phyloP scores from a whole-genome alignment of 495 filamentous ascomycete genomes.

The Tuber melanosporum region DNA sequence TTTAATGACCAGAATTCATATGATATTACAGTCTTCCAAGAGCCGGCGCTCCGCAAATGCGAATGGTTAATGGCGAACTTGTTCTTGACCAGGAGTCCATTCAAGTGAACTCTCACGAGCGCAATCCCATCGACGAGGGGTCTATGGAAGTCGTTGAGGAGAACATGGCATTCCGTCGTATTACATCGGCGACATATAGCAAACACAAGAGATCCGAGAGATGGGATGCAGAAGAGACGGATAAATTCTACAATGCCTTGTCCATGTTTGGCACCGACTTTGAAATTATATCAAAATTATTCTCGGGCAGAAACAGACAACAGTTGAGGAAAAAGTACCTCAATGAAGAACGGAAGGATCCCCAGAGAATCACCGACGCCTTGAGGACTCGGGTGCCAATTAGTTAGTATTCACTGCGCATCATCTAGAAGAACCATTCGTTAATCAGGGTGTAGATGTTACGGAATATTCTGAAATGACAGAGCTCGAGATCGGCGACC shows the following conservation, averaged over 20 bases:
- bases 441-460: constrained; percentile 58
- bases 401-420: constrained; percentile 18
- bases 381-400: constrained; percentile 45
- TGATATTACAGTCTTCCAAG: background rate
- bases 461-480: constrained; percentile 60
- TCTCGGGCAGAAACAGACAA: constrained; percentile 64
- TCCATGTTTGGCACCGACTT: constrained; percentile 92
- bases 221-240: constrained; percentile 72
- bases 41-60: constrained; percentile 52
- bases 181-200: constrained; percentile 67
- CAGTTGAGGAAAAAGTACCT: constrained; percentile 90
- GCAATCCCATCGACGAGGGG: constrained; percentile 53
- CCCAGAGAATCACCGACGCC: constrained; percentile 60
- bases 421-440: background rate
- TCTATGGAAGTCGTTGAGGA: constrained; percentile 66
- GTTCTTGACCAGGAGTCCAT: constrained; percentile 70
- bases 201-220: constrained; percentile 62
- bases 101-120: constrained; percentile 70
- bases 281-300: constrained; percentile 75
- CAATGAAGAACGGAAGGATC: constrained; percentile 76
- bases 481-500: constrained; percentile 45
- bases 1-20: background rate
- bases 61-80: constrained; percentile 77
- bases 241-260: constrained; percentile 76
- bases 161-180: constrained; percentile 69